Percentiles rank a stretch among this genome's conserved stretches.
Conservation (phyloP, 768 basidiomycete genomes). For the Russula ochroleuca region DNA sequence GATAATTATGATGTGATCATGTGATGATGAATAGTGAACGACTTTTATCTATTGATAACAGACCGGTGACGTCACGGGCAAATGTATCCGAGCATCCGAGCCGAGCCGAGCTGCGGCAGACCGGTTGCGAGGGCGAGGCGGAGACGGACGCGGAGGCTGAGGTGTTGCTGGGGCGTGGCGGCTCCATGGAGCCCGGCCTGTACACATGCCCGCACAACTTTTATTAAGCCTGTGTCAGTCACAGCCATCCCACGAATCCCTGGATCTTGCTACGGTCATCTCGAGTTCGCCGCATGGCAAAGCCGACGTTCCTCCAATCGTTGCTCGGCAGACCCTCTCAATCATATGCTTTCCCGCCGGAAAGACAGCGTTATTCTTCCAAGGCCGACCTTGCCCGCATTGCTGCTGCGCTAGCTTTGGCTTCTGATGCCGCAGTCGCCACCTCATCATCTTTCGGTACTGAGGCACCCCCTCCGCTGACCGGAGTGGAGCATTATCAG, state of each 20-base stretch:
- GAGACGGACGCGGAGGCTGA: not conserved
- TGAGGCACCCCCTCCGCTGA: not conserved
- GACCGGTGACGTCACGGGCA: not conserved
- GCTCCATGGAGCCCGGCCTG: not conserved
- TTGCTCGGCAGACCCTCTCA: constrained; percentile 24
- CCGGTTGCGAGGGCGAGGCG: not conserved
- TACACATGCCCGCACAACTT: too few species aligned
- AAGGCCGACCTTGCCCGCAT: constrained; percentile 11
- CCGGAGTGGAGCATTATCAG: not conserved
- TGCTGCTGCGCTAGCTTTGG: not conserved
- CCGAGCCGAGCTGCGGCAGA: not conserved
- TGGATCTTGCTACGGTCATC: not conserved
- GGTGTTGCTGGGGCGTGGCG: not conserved
- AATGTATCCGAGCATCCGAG: not conserved
- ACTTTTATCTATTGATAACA: not conserved
- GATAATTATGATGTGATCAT: not conserved
- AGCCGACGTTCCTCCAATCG: constrained; percentile 25
- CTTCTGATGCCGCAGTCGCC: not conserved
- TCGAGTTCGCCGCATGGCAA: constrained; percentile 19
- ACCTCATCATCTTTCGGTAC: not conserved
- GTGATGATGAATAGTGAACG: not conserved
- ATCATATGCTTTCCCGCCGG: constrained; percentile 17
- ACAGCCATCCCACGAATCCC: too few species aligned
- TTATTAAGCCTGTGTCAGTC: too few species aligned
- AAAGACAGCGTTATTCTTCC: constrained; percentile 21